A percentile compares a stretch with the other conserved stretches of the same genome.
phyloP scores from a whole-genome alignment of 2,329 filamentous ascomycete genomes.

The Pseudogymnoascus sp. region DNA sequence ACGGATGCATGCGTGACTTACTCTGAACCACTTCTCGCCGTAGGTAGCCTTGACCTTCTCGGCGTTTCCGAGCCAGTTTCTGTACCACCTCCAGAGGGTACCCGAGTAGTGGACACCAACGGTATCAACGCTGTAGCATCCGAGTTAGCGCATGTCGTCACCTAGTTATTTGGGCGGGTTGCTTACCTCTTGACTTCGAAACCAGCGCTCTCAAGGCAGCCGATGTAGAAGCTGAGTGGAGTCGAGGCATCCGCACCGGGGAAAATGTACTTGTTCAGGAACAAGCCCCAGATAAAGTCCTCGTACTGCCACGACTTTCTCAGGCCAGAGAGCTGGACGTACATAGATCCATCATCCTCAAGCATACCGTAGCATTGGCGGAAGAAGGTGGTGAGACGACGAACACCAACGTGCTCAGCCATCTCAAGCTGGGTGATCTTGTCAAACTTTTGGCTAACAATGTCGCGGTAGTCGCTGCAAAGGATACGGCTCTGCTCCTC shows the following conservation, averaged over 20 bases:
- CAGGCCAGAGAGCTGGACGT: conserved; percentile 64
- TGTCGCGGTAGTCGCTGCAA: conserved; percentile 66
- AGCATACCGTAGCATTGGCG: conserved; percentile 63
- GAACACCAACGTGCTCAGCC: conserved; percentile 68
- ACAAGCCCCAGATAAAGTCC: conserved; percentile 66
- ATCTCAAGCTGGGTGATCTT: conserved; percentile 69
- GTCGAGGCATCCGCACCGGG: conserved; percentile 65
- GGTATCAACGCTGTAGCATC: conserved; percentile 14
- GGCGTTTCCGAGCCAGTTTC: conserved; percentile 66
- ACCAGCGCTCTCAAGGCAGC: conserved; percentile 58
- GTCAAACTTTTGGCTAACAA: conserved; percentile 55
- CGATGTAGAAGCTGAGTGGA: conserved; percentile 60
- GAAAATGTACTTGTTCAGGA: conserved; percentile 74
- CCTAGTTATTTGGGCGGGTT: conserved; percentile 20
- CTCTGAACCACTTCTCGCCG: conserved; percentile 61
- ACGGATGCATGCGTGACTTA: conserved; percentile 33
- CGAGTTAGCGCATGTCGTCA: not conserved
- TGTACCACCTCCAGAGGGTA: conserved; percentile 67
- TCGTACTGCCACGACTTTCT: conserved; percentile 67
- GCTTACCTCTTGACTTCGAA: conserved; percentile 55
- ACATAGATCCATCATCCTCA: conserved; percentile 65
- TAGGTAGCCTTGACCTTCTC: conserved; percentile 67
- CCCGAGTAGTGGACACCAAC: conserved; percentile 52
- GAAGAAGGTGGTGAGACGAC: conserved; percentile 57
- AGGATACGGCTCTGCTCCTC: conserved; percentile 59